These are phyloP conservation scores for Tremellales sp. DNA, from an alignment of 1,284 basidiomycete genomes.

Conservation along the genomic window DNA sequence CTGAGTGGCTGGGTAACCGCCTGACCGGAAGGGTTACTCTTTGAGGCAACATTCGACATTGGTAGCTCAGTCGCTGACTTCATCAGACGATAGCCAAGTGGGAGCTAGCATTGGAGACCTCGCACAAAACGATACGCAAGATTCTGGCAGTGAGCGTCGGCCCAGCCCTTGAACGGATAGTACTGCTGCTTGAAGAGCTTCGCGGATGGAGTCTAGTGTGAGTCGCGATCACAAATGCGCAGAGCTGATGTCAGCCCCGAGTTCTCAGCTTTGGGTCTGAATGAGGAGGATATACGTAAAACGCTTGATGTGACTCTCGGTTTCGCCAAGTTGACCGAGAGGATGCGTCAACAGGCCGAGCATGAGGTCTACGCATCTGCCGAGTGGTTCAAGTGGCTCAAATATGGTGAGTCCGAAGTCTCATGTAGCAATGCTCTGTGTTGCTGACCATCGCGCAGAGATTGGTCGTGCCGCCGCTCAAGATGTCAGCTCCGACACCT, in stretches of 20 bases:
- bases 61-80: not conserved
- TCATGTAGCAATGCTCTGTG: not conserved
- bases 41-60: conserved; percentile 1
- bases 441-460: conserved; percentile 11
- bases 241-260: not conserved
- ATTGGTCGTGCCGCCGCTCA: conserved; percentile 16
- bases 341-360: conserved; percentile 26
- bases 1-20: conserved; percentile 43
- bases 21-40: conserved; percentile 36
- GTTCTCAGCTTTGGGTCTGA: too few species aligned
- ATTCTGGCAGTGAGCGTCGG: conserved; percentile 33
- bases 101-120: conserved; percentile 31
- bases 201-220: conserved; percentile 29
- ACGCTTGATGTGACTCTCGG: conserved; percentile 11
- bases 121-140: conserved; percentile 29
- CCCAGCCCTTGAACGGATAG: conserved; percentile 36
- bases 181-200: conserved; percentile 41
- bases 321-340: conserved; percentile 24
- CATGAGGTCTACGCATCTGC: conserved; percentile 25
- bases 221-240: conserved; percentile 11
- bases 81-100: conserved; percentile 40
- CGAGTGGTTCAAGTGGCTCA: conserved; percentile 45
- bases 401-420: conserved; percentile 37
- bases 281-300: too few species aligned
- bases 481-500: conserved; percentile 19